phyloP scores from a whole-genome alignment of 495 filamentous ascomycete genomes.

The Astrothelium macrocarpum region DNA sequence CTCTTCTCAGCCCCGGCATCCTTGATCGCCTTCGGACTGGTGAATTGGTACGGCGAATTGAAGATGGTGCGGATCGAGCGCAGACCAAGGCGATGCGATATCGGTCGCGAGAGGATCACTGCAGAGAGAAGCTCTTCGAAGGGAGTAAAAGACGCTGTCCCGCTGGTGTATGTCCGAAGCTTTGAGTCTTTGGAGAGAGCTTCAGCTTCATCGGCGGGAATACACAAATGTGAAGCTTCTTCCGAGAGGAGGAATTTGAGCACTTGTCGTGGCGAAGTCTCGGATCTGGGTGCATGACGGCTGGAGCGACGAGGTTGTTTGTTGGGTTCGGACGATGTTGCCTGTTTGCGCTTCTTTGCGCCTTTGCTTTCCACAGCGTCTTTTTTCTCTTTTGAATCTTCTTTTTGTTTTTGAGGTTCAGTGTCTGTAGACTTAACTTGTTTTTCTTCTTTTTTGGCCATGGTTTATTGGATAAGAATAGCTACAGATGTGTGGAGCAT shows the following conservation, averaged over 20 bases:
- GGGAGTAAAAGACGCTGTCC: conserved; percentile 18
- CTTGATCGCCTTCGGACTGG: conserved; percentile 21
- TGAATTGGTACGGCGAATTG: conserved; percentile 28
- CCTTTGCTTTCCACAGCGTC: not conserved
- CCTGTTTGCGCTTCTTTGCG: conserved; percentile 15
- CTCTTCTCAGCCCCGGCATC: conserved; percentile 21
- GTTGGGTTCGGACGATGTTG: conserved; percentile 12
- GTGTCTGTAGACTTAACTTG: not conserved
- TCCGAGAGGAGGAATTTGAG: conserved; percentile 27
- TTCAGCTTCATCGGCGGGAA: conserved; percentile 26
- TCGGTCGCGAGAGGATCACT: conserved; percentile 28
- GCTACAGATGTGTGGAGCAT: too few species aligned
- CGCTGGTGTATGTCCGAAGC: conserved; percentile 22
- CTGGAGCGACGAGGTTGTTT: conserved; percentile 17
- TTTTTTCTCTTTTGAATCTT: not conserved
- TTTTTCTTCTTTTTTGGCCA: not conserved
- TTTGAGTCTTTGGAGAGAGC: conserved; percentile 17
- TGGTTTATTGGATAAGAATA: too few species aligned
- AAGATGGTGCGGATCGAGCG: conserved; percentile 30
- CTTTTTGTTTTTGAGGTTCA: not conserved
- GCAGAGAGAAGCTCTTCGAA: conserved; percentile 32
- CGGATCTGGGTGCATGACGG: conserved; percentile 11
- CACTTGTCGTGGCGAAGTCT: conserved; percentile 15
- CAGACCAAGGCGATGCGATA: conserved; percentile 28
- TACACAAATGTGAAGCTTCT: conserved; percentile 21